Base-by-base conservation (phyloP, 2,329 filamentous ascomycete species). In the Didymella exigua region DNA sequence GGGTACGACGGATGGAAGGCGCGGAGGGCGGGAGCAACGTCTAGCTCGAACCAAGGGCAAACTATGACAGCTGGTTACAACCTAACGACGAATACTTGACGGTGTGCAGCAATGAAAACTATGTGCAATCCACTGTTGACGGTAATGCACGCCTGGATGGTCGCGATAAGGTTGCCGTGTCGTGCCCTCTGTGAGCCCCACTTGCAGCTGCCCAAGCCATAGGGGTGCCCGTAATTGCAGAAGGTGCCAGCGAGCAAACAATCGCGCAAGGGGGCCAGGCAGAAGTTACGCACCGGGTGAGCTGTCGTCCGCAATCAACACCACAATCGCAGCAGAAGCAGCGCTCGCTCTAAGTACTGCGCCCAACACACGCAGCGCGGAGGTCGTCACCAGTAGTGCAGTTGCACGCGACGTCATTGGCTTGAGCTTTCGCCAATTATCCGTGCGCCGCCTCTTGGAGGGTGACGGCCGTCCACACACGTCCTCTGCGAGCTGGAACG, bases 401-500 rank as follows among this genome's bases (percentile, higher is more conserved):
- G 61, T 41, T 27, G 21, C 8, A 19, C 36, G 52, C 52, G 52
- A 68, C 65, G 65, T 68, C 65, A 68, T 68, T 64, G 61, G 61
- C 56, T 49, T 50, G 46, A 42, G 52, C 56, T 54, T 47, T 66
- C 61, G 62, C 61, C 49, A 56, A 59, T 50, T 55, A 58, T 62
- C 61, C 61, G 56, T 61, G 61, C 62, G 63, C 62, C 53, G 60
- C 18, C 44, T 41, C 10, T 59, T 40, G 49, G 59, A 54, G 29
- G 54, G 51, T 58, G 40, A 60, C 62, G 56, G 59, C 57, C 56
- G 58, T 61, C 60, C 65, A 67, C 63, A 65, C 61, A 65, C 46
- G 54, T 56, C 61, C 61, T 58, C 63, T 57, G 58, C 62, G 49
- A 18, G 10, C 33, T 16, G 50, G 66, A 72, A 71, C 70, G 69